phyloP scores from a whole-genome alignment of 129 eudicot species.

The Daucus carota region DH1_v3.0 NC_030386.2:38277501-38278000 shows the following conservation, averaged over 20 bases:
- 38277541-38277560: background rate
- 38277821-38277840: slow-evolving; percentile 81
- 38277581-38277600: slow-evolving; percentile 48
- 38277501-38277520: background rate
- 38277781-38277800: slow-evolving; percentile 67
- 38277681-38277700: slow-evolving; percentile 57
- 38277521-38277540: background rate
- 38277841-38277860: slow-evolving; percentile 47
- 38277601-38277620: slow-evolving; percentile 36
- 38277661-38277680: slow-evolving; percentile 59
- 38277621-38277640: slow-evolving; percentile 30
- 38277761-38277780: slow-evolving; percentile 63
- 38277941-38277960: slow-evolving; percentile 40
- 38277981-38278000: slow-evolving; percentile 54
- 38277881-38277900: slow-evolving; percentile 62
- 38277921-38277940: slow-evolving; percentile 45
- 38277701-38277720: slow-evolving; percentile 49
- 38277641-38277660: slow-evolving; percentile 36
- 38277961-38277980: slow-evolving; percentile 46
- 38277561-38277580: slow-evolving; percentile 30
- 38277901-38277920: slow-evolving; percentile 49
- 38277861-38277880: slow-evolving; percentile 54
- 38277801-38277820: slow-evolving; percentile 56
- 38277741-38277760: slow-evolving; percentile 53
- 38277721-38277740: slow-evolving; percentile 62